Conservation (phyloP, 176 grass and related monocot species). For the Triticum urartu region DNA sequence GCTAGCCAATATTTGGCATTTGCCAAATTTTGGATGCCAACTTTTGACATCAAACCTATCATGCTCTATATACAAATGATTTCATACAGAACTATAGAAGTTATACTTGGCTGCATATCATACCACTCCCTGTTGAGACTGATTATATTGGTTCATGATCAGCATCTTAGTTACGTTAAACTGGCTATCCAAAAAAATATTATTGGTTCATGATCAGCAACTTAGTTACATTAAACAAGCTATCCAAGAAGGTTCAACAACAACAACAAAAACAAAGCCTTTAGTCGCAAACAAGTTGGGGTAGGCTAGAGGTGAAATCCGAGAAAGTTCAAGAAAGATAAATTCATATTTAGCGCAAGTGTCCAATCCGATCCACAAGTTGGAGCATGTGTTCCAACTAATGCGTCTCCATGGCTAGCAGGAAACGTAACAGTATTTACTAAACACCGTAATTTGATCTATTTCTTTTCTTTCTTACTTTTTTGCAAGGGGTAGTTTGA, state of each 20-base stretch:
- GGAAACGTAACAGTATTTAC: not conserved
- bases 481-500: not conserved
- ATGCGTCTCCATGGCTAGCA: not conserved
- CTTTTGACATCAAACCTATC: too few relatives aligned
- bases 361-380: not conserved
- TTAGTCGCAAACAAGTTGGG: too few relatives aligned
- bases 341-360: not conserved
- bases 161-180: not conserved
- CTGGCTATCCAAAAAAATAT: not conserved
- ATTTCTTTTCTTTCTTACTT: not conserved
- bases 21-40: too few relatives aligned
- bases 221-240: not conserved
- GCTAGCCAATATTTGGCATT: too few relatives aligned
- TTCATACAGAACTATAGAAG: not conserved
- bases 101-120: not conserved
- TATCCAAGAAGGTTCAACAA: not conserved
- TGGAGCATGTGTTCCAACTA: not conserved
- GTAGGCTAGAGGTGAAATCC: too few relatives aligned
- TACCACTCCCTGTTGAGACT: not conserved
- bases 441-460: not conserved
- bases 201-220: not conserved
- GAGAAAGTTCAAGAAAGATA: not conserved
- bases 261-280: too few relatives aligned
- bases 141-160: slow-evolving; percentile 13
- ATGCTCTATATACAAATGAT: not conserved